A percentile compares a stretch with the other conserved stretches of the same genome.
Conservation (phyloP, 768 basidiomycete species). For the Suillus hirtellus region DNA sequence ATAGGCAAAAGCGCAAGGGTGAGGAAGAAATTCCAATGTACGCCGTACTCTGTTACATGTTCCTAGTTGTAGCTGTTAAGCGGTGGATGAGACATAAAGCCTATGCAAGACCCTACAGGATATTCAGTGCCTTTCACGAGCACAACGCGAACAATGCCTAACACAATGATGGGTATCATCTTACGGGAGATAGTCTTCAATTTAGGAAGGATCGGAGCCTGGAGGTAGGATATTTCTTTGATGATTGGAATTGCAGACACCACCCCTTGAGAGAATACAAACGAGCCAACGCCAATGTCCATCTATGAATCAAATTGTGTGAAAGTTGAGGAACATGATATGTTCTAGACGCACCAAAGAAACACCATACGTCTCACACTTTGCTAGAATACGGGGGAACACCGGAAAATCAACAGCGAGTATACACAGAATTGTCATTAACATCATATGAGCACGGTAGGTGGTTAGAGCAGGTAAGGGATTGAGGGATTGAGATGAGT, state of each 20-base stretch:
- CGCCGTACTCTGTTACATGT: slow-evolving; percentile 94
- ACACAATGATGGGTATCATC: slow-evolving; percentile 60
- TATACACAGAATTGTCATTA: slow-evolving; percentile 88
- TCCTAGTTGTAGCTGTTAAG: slow-evolving; percentile 53
- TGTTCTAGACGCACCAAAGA: slow-evolving; percentile 66
- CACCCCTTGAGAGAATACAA: slow-evolving; percentile 94
- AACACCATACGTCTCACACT: slow-evolving; percentile 93
- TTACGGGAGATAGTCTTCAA: slow-evolving; percentile 53
- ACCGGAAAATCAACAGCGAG: slow-evolving; percentile 95
- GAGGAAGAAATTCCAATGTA: slow-evolving; percentile 99
- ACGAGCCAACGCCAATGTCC: slow-evolving; percentile 97
- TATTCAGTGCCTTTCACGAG: slow-evolving; percentile 94
- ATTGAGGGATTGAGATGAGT: slow-evolving; percentile 19
- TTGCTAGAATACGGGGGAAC: slow-evolving; percentile 85
- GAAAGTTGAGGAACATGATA: not conserved
- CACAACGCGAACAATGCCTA: slow-evolving; percentile 77
- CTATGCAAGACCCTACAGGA: slow-evolving; percentile 58
- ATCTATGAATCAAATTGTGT: slow-evolving; percentile 55
- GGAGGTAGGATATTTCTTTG: slow-evolving; percentile 57
- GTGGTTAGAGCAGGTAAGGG: slow-evolving; percentile 77
- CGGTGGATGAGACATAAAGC: slow-evolving; percentile 2
- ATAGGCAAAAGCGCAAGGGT: slow-evolving; percentile 83
- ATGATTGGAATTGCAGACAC: slow-evolving; percentile 85
- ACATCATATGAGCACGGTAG: slow-evolving; percentile 93
- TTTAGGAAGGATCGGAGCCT: slow-evolving; percentile 50